phyloP scores from a whole-genome alignment of 1,139 yeast species.

The Kodamaea suecica region DNA sequence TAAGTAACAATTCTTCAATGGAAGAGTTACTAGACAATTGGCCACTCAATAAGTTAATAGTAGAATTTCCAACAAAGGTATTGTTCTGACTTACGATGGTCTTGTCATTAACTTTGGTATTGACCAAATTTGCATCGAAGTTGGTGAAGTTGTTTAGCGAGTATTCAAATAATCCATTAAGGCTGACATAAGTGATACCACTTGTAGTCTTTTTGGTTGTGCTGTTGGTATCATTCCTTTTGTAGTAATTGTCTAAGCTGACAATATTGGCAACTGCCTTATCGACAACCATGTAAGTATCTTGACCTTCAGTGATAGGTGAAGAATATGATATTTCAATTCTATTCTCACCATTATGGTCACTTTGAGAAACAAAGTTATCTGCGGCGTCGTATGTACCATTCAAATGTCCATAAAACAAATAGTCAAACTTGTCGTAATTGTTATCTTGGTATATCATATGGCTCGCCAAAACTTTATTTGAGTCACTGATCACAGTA shows the following conservation, averaged over 20 bases:
- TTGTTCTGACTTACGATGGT: conserved; percentile 29
- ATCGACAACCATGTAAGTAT: conserved; percentile 67
- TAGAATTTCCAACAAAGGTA: conserved; percentile 60
- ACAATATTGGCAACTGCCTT: conserved; percentile 56
- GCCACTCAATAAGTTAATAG: conserved; percentile 63
- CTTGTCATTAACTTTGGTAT: conserved; percentile 27
- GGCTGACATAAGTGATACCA: conserved; percentile 27
- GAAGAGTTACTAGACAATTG: conserved; percentile 41
- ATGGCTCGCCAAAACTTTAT: conserved; percentile 39
- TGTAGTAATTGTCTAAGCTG: conserved; percentile 44
- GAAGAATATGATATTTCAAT: conserved; percentile 45
- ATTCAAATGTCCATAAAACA: conserved; percentile 68
- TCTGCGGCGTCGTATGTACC: conserved; percentile 28
- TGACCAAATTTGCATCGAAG: conserved; percentile 32
- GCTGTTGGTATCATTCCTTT: conserved; percentile 30
- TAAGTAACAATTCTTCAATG: conserved; percentile 32
- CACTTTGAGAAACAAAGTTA: conserved; percentile 8
- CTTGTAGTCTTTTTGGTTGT: conserved; percentile 14
- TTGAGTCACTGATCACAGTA: conserved; percentile 52
- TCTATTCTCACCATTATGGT: conserved; percentile 42
- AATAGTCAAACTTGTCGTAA: conserved; percentile 72
- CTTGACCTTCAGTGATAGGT: conserved; percentile 24
- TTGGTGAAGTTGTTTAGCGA: conserved; percentile 64
- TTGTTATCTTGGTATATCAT: conserved; percentile 76
- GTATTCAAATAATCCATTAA: conserved; percentile 83